phyloP scores from a whole-genome alignment of 2,329 filamentous ascomycete species.

The Alternaria sp. region DNA sequence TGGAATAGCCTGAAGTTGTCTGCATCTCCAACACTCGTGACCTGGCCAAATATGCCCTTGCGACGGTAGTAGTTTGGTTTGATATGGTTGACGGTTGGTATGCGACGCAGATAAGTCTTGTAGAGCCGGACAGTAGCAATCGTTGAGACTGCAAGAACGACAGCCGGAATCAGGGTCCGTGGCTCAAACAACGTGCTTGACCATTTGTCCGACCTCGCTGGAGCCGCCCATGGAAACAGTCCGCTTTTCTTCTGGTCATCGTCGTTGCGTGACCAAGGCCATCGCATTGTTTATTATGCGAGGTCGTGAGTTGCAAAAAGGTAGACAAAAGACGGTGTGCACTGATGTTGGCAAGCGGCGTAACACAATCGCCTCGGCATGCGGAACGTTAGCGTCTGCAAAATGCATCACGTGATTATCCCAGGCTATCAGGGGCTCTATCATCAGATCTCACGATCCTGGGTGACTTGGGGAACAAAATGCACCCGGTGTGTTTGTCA shows the following conservation, averaged over 20 bases:
- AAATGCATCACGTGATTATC: constrained; percentile 2
- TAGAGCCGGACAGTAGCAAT: constrained; percentile 68
- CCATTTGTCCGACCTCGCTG: constrained; percentile 57
- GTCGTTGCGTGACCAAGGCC: constrained; percentile 51
- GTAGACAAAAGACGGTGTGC: constrained; percentile 9
- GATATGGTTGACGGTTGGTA: constrained; percentile 79
- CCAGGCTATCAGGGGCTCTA: neutral
- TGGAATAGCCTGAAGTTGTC: constrained; percentile 96
- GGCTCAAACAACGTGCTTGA: constrained; percentile 64
- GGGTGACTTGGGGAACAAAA: neutral
- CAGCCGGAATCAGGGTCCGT: constrained; percentile 62
- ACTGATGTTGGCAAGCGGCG: constrained; percentile 4
- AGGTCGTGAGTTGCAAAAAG: constrained; percentile 23
- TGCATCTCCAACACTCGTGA: constrained; percentile 94
- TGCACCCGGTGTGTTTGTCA: neutral
- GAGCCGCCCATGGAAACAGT: constrained; percentile 43
- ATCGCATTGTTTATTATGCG: constrained; percentile 52
- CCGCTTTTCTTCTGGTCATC: constrained; percentile 41
- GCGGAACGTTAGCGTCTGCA: constrained; percentile 1
- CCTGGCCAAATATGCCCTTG: constrained; percentile 80
- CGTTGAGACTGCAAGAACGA: constrained; percentile 65
- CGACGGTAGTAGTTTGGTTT: constrained; percentile 76
- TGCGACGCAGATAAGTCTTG: constrained; percentile 77
- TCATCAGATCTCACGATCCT: neutral
- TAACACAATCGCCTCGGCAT: constrained; percentile 4